Evolutionary conservation across 2,329 filamentous ascomycete genomes (phyloP), one percentile per base, ranked within the genome.

Genomic region (Alternaria gaisen): DNA sequence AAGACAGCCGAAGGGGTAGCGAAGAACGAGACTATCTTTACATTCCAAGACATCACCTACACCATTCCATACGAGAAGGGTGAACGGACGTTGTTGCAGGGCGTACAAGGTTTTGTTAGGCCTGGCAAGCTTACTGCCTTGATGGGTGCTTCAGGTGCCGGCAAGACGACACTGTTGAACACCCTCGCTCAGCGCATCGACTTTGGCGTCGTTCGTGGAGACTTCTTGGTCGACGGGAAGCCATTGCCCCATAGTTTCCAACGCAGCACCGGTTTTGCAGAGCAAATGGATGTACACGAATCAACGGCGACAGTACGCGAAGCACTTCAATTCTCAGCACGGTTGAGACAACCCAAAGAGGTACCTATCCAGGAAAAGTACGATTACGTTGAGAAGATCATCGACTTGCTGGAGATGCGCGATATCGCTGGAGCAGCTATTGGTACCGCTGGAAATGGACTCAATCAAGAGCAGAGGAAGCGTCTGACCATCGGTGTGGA

Each of bases 111-210:
- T 20, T 97, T 92, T 89, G 93, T 97, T 52, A 94, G 95, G 77
- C 94, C 94, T 4, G 94, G 94, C 50, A 97, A 92, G 12, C 80
- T 97, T 55, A 97, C 93, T 7, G 93, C 92, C 36, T 83, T 97
- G 1, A 97, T 77, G 74, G 60, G 93, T 89, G 81, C 81, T 87
- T 93, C 42, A 90, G 90, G 57, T 14, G 74, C 74, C 8, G 75
- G 75, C 4, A 79, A 77, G 47, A 78, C 74, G 2, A 78, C 75
- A 1, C 58, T 83, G 6, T 60, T 78, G 5, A 79, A 78, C 36
- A 75, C 75, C 1, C 64, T 78, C 2, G 75, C 75, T 1, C 81
- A 82, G 53, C 77, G 82, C 3, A 82, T 82, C 54, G 79, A 77
- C 9, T 79, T 81, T 47, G 82, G 82, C 18, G 78, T 81, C 0